Conservation (phyloP, 1,284 basidiomycete genomes). For the Thelephora terrestris region DNA sequence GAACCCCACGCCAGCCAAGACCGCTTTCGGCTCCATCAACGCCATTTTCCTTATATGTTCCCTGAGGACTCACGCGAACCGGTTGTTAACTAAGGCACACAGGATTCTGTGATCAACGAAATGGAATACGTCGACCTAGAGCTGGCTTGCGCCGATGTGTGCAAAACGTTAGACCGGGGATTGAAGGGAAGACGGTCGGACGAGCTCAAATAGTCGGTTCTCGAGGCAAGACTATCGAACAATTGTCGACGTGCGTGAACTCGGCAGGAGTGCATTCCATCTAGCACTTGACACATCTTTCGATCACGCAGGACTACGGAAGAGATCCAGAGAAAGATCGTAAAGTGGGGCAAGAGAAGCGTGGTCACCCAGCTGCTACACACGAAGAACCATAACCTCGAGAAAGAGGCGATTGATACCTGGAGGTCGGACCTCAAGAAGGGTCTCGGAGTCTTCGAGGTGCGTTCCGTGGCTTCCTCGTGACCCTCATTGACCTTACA, state of each 20-base stretch:
- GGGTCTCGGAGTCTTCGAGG: not conserved
- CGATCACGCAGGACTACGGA: not conserved
- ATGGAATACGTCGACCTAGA: not conserved
- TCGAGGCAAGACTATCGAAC: not conserved
- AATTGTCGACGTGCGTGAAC: not conserved
- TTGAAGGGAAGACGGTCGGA: not conserved
- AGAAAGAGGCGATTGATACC: not conserved
- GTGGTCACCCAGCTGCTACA: not conserved
- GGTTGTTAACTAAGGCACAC: not conserved
- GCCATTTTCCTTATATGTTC: not conserved
- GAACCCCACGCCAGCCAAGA: not conserved
- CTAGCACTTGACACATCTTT: too few species aligned
- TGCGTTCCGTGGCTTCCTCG: not conserved
- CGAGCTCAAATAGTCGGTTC: not conserved
- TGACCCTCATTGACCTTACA: too few species aligned
- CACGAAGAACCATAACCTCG: not conserved
- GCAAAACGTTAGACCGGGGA: not conserved
- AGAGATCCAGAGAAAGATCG: not conserved
- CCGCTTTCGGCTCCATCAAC: not conserved
- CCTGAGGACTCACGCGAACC: not conserved
- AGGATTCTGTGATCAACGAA: not conserved
- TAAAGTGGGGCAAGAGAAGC: not conserved
- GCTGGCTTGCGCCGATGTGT: not conserved
- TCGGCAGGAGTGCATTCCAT: too few species aligned
- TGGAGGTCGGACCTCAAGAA: not conserved